These are phyloP conservation scores for Botrytis galanthina DNA, from an alignment of 2,329 filamentous ascomycete species.

Conservation along the genomic window DNA sequence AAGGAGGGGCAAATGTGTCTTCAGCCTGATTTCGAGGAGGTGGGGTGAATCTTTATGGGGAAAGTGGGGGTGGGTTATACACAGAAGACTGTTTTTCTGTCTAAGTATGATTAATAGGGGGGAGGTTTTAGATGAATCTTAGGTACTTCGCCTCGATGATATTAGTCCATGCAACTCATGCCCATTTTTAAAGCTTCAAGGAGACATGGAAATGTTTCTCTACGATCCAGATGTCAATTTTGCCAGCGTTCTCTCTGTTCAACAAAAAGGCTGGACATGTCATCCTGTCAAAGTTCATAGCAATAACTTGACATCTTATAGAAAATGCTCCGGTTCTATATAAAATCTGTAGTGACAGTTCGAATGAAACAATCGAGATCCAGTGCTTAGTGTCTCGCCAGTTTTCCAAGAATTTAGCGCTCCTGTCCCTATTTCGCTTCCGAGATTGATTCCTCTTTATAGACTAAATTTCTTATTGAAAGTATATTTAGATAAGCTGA, in stretches of 20 bases:
- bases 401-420: not conserved
- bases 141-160: not conserved
- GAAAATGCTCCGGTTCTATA: not conserved
- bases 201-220: not conserved
- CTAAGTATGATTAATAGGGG: not conserved
- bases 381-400: not conserved
- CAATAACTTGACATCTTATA: not conserved
- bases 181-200: not conserved
- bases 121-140: not conserved
- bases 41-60: slow-evolving; percentile 11
- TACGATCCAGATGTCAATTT: not conserved
- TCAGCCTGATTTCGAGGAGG: slow-evolving; percentile 10
- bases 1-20: slow-evolving; percentile 15
- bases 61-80: slow-evolving; percentile 7
- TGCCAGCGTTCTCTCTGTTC: not conserved
- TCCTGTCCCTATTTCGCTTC: not conserved
- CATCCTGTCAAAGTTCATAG: not conserved
- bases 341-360: not conserved
- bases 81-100: not conserved
- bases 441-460: not conserved
- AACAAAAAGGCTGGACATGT: not conserved
- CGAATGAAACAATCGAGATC: not conserved
- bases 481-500: no score
- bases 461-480: no score
- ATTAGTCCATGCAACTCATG: not conserved